Base-by-base conservation (phyloP, 164 flowering plant genomes). In the Macadamia tetraphylla region DNA sequence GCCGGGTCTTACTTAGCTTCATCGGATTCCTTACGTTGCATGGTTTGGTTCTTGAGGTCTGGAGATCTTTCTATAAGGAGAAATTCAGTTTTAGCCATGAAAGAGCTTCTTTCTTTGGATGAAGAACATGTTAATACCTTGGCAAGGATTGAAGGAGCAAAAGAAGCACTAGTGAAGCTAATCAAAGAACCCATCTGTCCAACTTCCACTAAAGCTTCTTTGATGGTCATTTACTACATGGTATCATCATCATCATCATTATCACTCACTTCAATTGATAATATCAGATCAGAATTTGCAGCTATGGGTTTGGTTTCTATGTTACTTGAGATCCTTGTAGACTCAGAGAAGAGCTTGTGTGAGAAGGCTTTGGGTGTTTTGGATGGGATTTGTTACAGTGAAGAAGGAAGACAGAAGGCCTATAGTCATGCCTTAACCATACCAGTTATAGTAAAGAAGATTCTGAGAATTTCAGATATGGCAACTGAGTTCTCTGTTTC, bases 391-490 rank as follows among this genome's bases (percentile, higher is more conserved):
- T 86, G 85, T 72, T 29, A 53, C 6, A 10, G 7, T 29, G 60
- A 73, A 1, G 53, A 65, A 57, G 97, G 90, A 58, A 65, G 76
- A 44, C 77, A 80, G 13, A 59, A 35, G 58, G 87, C 86, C 0
- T 70, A 67, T 31, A 60, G 51, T 0, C 75, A 93, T 68, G 90
- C 88, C 1, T 70, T 89, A 61, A 71, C 84, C 0, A 71, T 83
- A 53, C 96, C 98, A 2, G 79, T 89, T 0, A 9, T 93, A 69
- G 91, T 91, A 29, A 93, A 88, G 88, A 93, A 93, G 78, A 69
- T 93, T 2, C 69, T 89, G 40, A 70, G 92, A 10, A 83, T 89
- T 1, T 88, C 97, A 0, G 85, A 84, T 10, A 35, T 86, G 78
- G 86, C 89, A 3, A 88, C 90, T 0, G 87, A 84, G 70, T 81